Percentiles rank a stretch among this genome's conserved stretches.
Conservation (phyloP, 2,329 filamentous ascomycete species). For the Coniochaeta hoffmannii region DNA sequence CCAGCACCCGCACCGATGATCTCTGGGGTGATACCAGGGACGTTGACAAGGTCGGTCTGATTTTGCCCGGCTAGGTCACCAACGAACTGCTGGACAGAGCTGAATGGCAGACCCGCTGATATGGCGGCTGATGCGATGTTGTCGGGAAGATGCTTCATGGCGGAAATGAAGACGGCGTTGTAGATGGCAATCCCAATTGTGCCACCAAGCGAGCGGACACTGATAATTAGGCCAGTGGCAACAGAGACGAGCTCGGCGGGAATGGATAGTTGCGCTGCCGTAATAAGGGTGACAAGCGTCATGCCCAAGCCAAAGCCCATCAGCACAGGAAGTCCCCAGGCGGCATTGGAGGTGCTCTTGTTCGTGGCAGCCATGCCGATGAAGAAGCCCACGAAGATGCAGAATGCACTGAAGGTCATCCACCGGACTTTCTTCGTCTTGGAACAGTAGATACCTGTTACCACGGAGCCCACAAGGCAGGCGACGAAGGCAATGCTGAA, state of each 20-base stretch:
- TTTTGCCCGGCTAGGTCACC: slow-evolving; percentile 18
- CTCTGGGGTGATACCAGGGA: slow-evolving; percentile 20
- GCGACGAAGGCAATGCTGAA: slow-evolving; percentile 26
- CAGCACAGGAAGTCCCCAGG: slow-evolving; percentile 30
- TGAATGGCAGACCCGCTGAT: slow-evolving; percentile 18
- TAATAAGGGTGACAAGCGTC: slow-evolving; percentile 25
- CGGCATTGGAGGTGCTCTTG: slow-evolving; percentile 11
- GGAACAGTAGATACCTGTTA: slow-evolving; percentile 24
- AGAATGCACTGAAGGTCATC: slow-evolving; percentile 18
- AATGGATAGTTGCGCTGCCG: slow-evolving; percentile 28
- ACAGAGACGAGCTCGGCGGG: slow-evolving; percentile 26
- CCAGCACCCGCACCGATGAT: slow-evolving; percentile 19
- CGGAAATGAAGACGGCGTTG: slow-evolving; percentile 17
- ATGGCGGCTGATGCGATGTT: slow-evolving; percentile 25
- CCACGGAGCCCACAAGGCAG: slow-evolving; percentile 19
- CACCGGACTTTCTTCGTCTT: slow-evolving; percentile 18
- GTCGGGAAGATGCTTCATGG: slow-evolving; percentile 18
- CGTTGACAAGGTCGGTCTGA: slow-evolving; percentile 13
- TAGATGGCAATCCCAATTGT: slow-evolving; percentile 40
- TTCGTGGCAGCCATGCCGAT: slow-evolving; percentile 26
- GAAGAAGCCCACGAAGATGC: slow-evolving; percentile 24
- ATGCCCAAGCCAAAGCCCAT: slow-evolving; percentile 24
- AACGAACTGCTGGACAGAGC: slow-evolving; percentile 19
- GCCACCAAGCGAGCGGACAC: slow-evolving; percentile 33
- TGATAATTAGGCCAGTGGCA: slow-evolving; percentile 25